phyloP scores from a whole-genome alignment of 805 yeast genomes.

The Saccharomycopsis vini region DNA sequence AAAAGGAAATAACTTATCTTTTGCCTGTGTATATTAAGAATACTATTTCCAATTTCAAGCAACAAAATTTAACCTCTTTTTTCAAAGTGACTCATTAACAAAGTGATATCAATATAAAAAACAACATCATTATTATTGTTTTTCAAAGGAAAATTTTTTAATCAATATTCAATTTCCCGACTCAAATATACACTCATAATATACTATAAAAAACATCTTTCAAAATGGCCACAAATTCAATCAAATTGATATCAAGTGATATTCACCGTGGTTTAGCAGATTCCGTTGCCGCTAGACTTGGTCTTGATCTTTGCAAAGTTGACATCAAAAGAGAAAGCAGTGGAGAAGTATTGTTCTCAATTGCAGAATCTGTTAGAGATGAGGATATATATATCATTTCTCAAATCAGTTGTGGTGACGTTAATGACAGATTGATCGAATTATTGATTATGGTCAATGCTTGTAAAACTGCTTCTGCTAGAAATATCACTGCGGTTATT shows the following conservation, averaged over 20 bases:
- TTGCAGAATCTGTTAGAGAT: slow-evolving; percentile 77
- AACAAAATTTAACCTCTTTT: too few species aligned
- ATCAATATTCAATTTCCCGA: too few species aligned
- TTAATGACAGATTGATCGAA: slow-evolving; percentile 84
- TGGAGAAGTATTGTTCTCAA: slow-evolving; percentile 66
- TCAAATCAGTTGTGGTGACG: slow-evolving; percentile 63
- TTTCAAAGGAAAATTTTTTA: too few species aligned
- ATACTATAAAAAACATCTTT: too few species aligned
- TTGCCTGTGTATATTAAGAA: too few species aligned
- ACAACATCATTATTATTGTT: too few species aligned
- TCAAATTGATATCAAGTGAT: slow-evolving; percentile 59
- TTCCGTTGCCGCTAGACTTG: slow-evolving; percentile 55
- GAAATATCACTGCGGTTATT: slow-evolving; percentile 87
- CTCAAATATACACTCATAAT: too few species aligned
- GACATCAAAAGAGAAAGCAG: slow-evolving; percentile 58
- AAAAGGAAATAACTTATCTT: too few species aligned
- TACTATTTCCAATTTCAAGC: too few species aligned
- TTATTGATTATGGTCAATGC: slow-evolving; percentile 85
- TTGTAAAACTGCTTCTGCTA: slow-evolving; percentile 90
- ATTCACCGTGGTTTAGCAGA: slow-evolving; percentile 62
- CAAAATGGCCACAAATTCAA: slow-evolving; percentile 46
- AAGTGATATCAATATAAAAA: too few species aligned
- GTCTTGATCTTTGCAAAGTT: slow-evolving; percentile 51
- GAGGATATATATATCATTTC: slow-evolving; percentile 74
- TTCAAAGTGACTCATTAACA: too few species aligned